Conservation (phyloP, 2,329 filamentous ascomycete species). For the Colletotrichum higginsianum region DNA sequence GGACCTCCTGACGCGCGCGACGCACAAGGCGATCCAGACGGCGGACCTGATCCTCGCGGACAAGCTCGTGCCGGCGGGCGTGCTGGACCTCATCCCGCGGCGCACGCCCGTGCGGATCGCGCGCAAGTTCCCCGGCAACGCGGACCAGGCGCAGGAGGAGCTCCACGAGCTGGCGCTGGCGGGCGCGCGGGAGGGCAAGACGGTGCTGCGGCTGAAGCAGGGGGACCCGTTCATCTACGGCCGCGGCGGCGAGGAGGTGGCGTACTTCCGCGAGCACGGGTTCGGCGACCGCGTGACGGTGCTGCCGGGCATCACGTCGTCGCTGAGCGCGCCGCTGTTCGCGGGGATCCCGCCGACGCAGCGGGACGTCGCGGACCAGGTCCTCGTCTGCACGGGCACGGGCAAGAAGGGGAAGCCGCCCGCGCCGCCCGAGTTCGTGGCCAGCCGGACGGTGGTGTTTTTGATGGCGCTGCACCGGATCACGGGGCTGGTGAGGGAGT, state of each 20-base stretch:
- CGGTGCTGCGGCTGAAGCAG: conserved; percentile 92
- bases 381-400: conserved; percentile 96
- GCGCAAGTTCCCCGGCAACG: conserved; percentile 97
- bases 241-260: conserved; percentile 91
- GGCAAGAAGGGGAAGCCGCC: conserved; percentile 90
- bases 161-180: conserved; percentile 84
- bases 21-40: conserved; percentile 80
- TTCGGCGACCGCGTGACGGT: conserved; percentile 77
- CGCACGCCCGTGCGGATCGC: conserved; percentile 92
- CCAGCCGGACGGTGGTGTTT: conserved; percentile 88
- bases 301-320: conserved; percentile 91
- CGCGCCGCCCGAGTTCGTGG: conserved; percentile 83
- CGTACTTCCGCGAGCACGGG: conserved; percentile 83
- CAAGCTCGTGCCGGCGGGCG: conserved; percentile 87
- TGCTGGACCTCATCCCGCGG: conserved; percentile 91
- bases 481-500: conserved; percentile 77
- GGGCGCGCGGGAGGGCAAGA: conserved; percentile 76
- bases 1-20: conserved; percentile 88
- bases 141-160: conserved; percentile 92
- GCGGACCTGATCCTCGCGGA: conserved; percentile 88
- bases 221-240: conserved; percentile 98
- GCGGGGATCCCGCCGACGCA: conserved; percentile 91
- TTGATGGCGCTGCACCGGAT: conserved; percentile 96
- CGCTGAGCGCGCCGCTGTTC: conserved; percentile 89
- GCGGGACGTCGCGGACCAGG: conserved; percentile 89